Conservation (phyloP, 352 stramenopile genomes). For the Globisporangium iwayamae region DNA sequence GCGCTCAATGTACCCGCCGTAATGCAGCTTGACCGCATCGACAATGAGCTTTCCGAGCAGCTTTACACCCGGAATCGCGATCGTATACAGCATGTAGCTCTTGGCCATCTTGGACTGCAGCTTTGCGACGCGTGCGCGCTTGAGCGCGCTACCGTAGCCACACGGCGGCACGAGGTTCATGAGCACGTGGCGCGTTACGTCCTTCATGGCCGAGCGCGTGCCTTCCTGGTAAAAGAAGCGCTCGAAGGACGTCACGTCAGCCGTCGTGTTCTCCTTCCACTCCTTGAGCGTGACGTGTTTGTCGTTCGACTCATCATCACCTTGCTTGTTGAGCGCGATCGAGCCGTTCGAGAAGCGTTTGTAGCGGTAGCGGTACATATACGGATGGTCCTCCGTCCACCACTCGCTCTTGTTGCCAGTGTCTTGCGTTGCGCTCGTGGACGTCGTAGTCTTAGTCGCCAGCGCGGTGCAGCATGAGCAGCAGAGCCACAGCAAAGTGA, state of each 20-base stretch:
- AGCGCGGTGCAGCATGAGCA: not conserved
- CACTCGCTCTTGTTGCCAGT: constrained; percentile 23
- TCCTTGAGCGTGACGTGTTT: constrained; percentile 8
- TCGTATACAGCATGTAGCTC: constrained; percentile 37
- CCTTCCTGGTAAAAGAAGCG: constrained; percentile 28
- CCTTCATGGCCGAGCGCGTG: constrained; percentile 28
- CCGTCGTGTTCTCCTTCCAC: constrained; percentile 19
- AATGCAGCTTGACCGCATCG: constrained; percentile 34
- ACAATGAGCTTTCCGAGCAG: constrained; percentile 24
- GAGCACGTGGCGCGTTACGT: constrained; percentile 28
- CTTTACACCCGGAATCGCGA: constrained; percentile 36
- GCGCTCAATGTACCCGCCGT: constrained; percentile 36
- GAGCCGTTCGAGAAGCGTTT: constrained; percentile 39
- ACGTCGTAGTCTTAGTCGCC: not conserved
- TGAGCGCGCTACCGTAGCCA: constrained; percentile 33
- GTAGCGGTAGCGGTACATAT: constrained; percentile 33
- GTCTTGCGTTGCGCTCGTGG: not conserved
- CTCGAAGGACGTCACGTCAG: constrained; percentile 18
- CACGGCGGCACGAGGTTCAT: constrained; percentile 54
- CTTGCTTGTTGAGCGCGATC: constrained; percentile 26
- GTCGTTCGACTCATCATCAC: not conserved
- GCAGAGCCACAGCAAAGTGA: constrained; percentile 5
- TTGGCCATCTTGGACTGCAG: constrained; percentile 9
- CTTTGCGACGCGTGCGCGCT: constrained; percentile 23
- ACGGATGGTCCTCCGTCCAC: constrained; percentile 48